phyloP scores from a whole-genome alignment of 2,329 filamentous ascomycete species.

The Lecanosticta acicola region DNA sequence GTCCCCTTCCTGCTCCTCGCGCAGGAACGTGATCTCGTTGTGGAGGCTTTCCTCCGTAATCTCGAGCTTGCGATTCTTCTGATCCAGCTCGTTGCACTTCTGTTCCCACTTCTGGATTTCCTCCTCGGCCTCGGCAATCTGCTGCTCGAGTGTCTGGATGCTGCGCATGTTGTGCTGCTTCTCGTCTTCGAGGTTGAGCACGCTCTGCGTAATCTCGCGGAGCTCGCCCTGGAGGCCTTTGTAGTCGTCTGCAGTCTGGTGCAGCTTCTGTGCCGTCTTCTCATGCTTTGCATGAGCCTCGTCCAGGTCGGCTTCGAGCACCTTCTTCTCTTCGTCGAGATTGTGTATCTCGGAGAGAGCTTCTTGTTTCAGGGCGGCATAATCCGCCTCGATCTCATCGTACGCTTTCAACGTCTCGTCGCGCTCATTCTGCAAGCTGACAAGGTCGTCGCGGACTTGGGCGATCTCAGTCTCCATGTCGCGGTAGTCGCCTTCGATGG shows the following conservation, averaged over 20 bases:
- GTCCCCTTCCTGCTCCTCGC: conserved; percentile 93
- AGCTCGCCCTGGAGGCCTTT: conserved; percentile 89
- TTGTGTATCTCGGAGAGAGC: conserved; percentile 55
- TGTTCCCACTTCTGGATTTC: conserved; percentile 83
- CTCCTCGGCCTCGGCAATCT: conserved; percentile 74
- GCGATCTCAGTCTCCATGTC: conserved; percentile 77
- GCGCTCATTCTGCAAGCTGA: conserved; percentile 72
- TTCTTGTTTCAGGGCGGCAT: conserved; percentile 50
- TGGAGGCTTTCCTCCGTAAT: conserved; percentile 92
- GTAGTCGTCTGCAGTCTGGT: conserved; percentile 78
- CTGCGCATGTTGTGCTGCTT: conserved; percentile 70
- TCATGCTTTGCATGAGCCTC: conserved; percentile 46
- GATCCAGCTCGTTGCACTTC: conserved; percentile 75
- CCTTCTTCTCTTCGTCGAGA: conserved; percentile 41
- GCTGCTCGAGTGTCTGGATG: conserved; percentile 76
- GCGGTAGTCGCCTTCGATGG: conserved; percentile 60
- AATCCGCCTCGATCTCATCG: conserved; percentile 54
- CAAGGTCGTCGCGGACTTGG: conserved; percentile 70
- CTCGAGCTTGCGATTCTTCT: conserved; percentile 79
- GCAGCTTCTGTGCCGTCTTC: conserved; percentile 64
- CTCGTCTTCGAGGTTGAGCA: conserved; percentile 84
- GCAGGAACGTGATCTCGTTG: conserved; percentile 86
- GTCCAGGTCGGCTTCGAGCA: conserved; percentile 24
- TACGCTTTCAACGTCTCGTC: conserved; percentile 77
- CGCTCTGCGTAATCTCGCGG: conserved; percentile 79